Evolutionary conservation across 768 basidiomycete species (phyloP).

Genomic region (Boletus pseudopeckii): DNA sequence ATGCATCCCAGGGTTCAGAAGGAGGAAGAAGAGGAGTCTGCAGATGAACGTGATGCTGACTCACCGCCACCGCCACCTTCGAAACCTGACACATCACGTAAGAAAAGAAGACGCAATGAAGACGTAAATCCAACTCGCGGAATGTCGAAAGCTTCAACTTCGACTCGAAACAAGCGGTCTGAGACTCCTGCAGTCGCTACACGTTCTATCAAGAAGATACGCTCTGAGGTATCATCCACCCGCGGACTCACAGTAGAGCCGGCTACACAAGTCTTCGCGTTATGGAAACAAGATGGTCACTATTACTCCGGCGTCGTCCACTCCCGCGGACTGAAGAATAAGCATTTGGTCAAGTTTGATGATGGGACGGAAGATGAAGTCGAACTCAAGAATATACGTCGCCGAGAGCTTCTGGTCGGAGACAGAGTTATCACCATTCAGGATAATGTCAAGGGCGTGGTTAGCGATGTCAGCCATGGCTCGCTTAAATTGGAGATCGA

Average conservation of each 20-base stretch:
- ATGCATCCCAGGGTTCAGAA: conserved; percentile 17
- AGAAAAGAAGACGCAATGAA: conserved; percentile 46
- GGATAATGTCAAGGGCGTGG: conserved; percentile 28
- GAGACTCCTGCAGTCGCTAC: conserved; percentile 29
- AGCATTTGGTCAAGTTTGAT: conserved; percentile 62
- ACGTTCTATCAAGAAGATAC: conserved; percentile 38
- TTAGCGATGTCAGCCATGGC: conserved; percentile 30
- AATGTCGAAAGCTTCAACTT: conserved; percentile 24
- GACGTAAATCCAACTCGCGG: conserved; percentile 25
- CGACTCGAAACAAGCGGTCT: conserved; percentile 25
- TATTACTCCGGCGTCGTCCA: conserved; percentile 62
- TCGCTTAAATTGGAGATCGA: conserved; percentile 40
- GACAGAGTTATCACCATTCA: conserved; percentile 51
- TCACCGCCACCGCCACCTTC: conserved; percentile 29
- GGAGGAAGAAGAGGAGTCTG: conserved; percentile 38
- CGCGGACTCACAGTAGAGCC: conserved; percentile 13
- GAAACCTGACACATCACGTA: conserved; percentile 29
- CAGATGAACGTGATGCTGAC: conserved; percentile 38
- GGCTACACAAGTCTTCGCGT: conserved; percentile 64
- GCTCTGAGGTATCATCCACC: conserved; percentile 34
- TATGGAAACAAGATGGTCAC: conserved; percentile 58
- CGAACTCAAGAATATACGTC: conserved; percentile 51
- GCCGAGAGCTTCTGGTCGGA: conserved; percentile 45
- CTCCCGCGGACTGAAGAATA: conserved; percentile 27
- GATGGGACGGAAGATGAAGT: conserved; percentile 51